Evolutionary conservation across 768 basidiomycete species (phyloP).

Genomic region (Russula earlei): DNA sequence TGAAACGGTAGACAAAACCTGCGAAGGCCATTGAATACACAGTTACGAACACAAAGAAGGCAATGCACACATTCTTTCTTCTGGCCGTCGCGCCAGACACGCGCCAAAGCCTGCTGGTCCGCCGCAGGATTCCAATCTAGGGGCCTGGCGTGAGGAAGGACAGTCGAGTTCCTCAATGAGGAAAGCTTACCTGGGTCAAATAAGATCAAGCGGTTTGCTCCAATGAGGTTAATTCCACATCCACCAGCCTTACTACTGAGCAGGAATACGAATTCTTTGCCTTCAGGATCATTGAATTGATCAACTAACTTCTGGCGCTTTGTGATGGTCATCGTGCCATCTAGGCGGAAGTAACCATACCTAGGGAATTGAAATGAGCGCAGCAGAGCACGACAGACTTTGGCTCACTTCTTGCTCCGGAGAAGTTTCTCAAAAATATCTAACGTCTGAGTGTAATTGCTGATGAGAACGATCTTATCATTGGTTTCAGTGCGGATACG

Average conservation of each 20-base stretch:
- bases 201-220: slow-evolving; percentile 89
- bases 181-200: slow-evolving; percentile 77
- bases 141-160: slow-evolving; percentile 5
- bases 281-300: slow-evolving; percentile 87
- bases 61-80: slow-evolving; percentile 88
- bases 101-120: slow-evolving; percentile 95
- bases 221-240: slow-evolving; percentile 94
- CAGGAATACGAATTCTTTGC: slow-evolving; percentile 90
- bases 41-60: neutral
- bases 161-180: neutral
- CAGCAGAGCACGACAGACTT: neutral
- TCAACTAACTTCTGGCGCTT: slow-evolving; percentile 95
- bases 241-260: slow-evolving; percentile 94
- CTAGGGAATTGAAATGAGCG: slow-evolving; percentile 32
- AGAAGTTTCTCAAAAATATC: slow-evolving; percentile 89
- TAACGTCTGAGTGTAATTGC: slow-evolving; percentile 93
- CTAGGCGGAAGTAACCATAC: slow-evolving; percentile 86
- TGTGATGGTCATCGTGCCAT: slow-evolving; percentile 85
- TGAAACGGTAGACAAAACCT: slow-evolving; percentile 99
- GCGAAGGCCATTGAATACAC: neutral
- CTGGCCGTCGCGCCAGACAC: slow-evolving; percentile 99
- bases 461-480: slow-evolving; percentile 95
- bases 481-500: slow-evolving; percentile 71
- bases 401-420: slow-evolving; percentile 65
- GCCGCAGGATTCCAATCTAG: slow-evolving; percentile 97